Base-by-base conservation (phyloP, 495 filamentous ascomycete species). In the Saxophila tyrrhenica region DNA sequence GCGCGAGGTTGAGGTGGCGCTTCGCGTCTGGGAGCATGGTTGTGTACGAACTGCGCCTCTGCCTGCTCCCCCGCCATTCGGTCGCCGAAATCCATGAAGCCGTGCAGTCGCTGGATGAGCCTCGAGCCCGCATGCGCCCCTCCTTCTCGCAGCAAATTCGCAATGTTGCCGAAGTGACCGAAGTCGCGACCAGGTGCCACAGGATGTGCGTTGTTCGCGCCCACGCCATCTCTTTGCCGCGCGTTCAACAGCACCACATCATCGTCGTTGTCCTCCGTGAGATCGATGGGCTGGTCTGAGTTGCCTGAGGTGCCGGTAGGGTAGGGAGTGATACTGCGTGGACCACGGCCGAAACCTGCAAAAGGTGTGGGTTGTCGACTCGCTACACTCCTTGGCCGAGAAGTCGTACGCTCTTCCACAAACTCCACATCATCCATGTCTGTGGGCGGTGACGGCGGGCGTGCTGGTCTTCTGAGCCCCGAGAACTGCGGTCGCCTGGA, bases 251-350 rank as follows among this genome's bases (percentile, higher is more conserved):
- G 38, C 3, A 60, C 58, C 11, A 60, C 58, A 20, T 62, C 59
- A 17, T 62, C 59, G 38, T 62, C 54, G 22, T 60, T 42, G 24
- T 57, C 55, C 25, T 25, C 24, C 15, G 61, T 63, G 24, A 63
- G 48, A 42, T 63, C 61, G 11, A 63, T 56, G 16, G 57, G 22
- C 29, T 35, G 7, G 29, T 35, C 13, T 15, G 39, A 15, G 21
- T 7, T n/a, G 1, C 8, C 39, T 2, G 3, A 17, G 17, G n/a
- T 39, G 29, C 39, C 22, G n/a, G 11, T 50, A 16, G 52, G 44
- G 21, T 25, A 56, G 1, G 57, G 57, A 2, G 57, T 60, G 25
- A 56, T 8, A 29, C 49, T 56, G 19, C 49, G 48, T 25, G 47
- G 53, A 35, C n/a, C 39, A 54, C n/a, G 49, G 13, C 17, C 16